Percentiles rank a stretch among this genome's conserved stretches.
These are phyloP conservation scores for Purshia tridentata DNA, from an alignment of 306 rosid genomes.

Conservation along the genomic window DNA sequence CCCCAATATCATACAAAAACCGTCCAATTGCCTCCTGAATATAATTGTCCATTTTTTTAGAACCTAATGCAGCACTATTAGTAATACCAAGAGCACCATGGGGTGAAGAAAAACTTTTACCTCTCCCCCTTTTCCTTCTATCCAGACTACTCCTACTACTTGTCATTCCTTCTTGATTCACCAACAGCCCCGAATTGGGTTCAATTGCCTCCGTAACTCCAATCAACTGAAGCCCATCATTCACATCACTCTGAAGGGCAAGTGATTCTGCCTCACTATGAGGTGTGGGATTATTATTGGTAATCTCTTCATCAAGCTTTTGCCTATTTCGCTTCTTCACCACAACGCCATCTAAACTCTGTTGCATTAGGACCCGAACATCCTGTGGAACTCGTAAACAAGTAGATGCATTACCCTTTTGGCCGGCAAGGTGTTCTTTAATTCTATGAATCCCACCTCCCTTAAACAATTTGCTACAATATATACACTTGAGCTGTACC, in stretches of 20 bases:
- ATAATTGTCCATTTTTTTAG: conserved; percentile 38
- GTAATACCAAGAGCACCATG: conserved; percentile 40
- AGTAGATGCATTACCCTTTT: conserved; percentile 85
- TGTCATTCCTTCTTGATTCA: conserved; percentile 39
- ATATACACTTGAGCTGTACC: conserved; percentile 73
- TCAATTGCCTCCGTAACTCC: conserved; percentile 40
- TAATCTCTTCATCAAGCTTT: conserved; percentile 75
- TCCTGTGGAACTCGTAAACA: conserved; percentile 71
- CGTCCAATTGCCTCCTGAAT: conserved; percentile 77
- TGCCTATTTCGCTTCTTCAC: conserved; percentile 81
- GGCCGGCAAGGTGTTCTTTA: conserved; percentile 92
- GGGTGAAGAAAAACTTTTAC: conserved; percentile 40
- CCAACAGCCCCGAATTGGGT: conserved; percentile 35
- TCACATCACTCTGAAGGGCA: conserved; percentile 45
- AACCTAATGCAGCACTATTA: conserved; percentile 34
- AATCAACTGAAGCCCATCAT: conserved; percentile 37
- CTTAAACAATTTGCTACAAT: conserved; percentile 80
- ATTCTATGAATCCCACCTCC: conserved; percentile 99
- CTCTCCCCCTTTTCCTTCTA: conserved; percentile 69
- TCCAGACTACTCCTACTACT: conserved; percentile 40
- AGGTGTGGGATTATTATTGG: conserved; percentile 45
- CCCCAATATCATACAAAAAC: conserved; percentile 87
- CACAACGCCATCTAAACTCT: conserved; percentile 80
- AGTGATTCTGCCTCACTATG: conserved; percentile 34
- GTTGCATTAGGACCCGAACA: conserved; percentile 68